These are phyloP conservation scores for Coleophoma cylindrospora DNA, from an alignment of 2,329 filamentous ascomycete species.

Conservation along the genomic window DNA sequence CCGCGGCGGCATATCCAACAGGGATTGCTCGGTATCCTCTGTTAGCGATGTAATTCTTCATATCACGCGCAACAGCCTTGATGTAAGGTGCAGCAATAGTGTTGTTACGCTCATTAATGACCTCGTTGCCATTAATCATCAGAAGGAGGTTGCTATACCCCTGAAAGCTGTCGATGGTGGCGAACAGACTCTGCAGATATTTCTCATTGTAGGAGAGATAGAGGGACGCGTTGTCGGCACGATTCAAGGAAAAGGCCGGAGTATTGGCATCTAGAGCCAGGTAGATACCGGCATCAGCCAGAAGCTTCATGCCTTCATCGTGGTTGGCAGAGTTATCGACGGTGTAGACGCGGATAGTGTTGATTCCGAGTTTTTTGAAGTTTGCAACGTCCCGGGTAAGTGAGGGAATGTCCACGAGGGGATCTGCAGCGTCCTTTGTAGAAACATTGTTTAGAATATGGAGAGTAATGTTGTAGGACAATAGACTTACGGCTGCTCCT, in stretches of 20 bases:
- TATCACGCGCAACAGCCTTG: constrained; percentile 54
- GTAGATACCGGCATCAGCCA: constrained; percentile 69
- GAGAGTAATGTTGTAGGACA: too few relatives aligned
- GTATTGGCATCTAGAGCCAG: constrained; percentile 69
- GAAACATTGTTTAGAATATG: too few relatives aligned
- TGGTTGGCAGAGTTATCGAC: constrained; percentile 66
- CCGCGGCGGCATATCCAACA: constrained; percentile 57
- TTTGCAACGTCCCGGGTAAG: background rate
- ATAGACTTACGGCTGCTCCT: background rate
- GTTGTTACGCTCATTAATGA: constrained; percentile 48
- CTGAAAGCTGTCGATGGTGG: constrained; percentile 63
- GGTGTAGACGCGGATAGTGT: constrained; percentile 70
- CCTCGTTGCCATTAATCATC: constrained; percentile 45
- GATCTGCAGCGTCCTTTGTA: background rate
- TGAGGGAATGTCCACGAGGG: background rate
- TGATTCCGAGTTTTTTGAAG: constrained; percentile 66
- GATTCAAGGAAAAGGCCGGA: constrained; percentile 67
- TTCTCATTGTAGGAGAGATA: constrained; percentile 61
- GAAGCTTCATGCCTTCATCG: constrained; percentile 62
- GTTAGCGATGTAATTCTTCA: constrained; percentile 45
- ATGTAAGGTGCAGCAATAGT: constrained; percentile 49
- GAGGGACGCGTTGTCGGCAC: constrained; percentile 42
- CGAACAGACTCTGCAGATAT: constrained; percentile 68
- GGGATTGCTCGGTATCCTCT: constrained; percentile 45
- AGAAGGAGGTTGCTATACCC: constrained; percentile 63